Evolutionary conservation across 2,329 filamentous ascomycete species (phyloP).

Genomic region (Calonectria pseudoreteaudii): DNA sequence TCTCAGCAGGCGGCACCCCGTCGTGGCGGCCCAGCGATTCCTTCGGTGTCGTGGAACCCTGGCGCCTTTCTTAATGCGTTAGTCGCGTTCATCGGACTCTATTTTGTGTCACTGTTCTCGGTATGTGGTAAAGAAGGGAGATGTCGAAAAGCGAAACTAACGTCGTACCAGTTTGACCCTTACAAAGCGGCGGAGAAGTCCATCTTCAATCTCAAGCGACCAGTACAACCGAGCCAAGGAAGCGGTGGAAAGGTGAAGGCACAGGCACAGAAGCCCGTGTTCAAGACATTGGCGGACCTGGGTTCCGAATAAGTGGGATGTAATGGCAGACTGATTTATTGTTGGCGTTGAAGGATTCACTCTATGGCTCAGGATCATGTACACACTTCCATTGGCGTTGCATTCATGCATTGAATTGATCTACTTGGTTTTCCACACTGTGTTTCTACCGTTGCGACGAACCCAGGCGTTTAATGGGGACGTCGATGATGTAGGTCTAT

Average conservation of each 20-base stretch:
- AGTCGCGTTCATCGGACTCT: constrained; percentile 69
- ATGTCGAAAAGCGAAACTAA: constrained; percentile 36
- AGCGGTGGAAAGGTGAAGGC: constrained; percentile 37
- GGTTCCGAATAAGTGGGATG: constrained; percentile 43
- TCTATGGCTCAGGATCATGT: not conserved
- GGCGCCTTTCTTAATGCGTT: constrained; percentile 62
- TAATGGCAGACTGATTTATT: constrained; percentile 8
- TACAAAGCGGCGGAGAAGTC: constrained; percentile 72
- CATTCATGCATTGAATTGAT: not conserved
- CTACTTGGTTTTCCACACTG: not conserved
- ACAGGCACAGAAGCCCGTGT: constrained; percentile 51
- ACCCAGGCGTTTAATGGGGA: not conserved
- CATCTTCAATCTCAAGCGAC: constrained; percentile 65
- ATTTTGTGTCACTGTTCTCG: constrained; percentile 71
- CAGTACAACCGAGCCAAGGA: constrained; percentile 42
- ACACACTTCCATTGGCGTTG: not conserved
- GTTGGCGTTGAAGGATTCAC: constrained; percentile 9
- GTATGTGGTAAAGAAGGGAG: constrained; percentile 52
- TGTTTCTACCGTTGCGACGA: not conserved
- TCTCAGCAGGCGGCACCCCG: constrained; percentile 19
- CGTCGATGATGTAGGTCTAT: constrained; percentile 21
- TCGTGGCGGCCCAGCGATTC: constrained; percentile 35
- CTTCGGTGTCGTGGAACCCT: constrained; percentile 45
- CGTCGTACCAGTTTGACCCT: constrained; percentile 64
- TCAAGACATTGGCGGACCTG: constrained; percentile 68